Evolutionary conservation across 2,329 filamentous ascomycete genomes (phyloP).

Genomic region (Teratosphaeria gauchensis): DNA sequence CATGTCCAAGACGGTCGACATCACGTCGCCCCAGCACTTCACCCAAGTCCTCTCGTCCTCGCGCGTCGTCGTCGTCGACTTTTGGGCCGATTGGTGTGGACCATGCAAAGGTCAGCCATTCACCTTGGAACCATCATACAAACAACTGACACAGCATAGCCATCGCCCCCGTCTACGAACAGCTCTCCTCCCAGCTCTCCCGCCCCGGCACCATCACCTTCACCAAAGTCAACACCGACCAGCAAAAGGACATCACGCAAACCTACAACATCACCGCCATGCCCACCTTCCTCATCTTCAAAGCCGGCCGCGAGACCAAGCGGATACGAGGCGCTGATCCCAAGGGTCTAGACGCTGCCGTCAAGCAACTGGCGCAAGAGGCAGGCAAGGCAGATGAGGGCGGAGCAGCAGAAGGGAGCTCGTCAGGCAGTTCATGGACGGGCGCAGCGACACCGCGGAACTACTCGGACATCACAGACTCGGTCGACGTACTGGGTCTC

Average conservation of each 20-base stretch:
- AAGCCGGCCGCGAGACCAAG: constrained; percentile 28
- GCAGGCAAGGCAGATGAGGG: constrained; percentile 33
- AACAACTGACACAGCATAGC: constrained; percentile 45
- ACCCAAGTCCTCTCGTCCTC: constrained; percentile 58
- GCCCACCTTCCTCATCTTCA: constrained; percentile 78
- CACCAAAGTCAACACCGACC: constrained; percentile 75
- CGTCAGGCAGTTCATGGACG: constrained; percentile 49
- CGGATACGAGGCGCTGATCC: constrained; percentile 57
- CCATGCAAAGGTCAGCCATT: constrained; percentile 55
- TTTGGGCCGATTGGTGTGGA: constrained; percentile 79
- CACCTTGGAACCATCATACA: neutral
- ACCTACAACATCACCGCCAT: constrained; percentile 68
- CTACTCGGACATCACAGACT: constrained; percentile 73
- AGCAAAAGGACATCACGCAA: constrained; percentile 61
- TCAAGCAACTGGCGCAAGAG: constrained; percentile 62
- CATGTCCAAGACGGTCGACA: constrained; percentile 38
- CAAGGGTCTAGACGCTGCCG: constrained; percentile 56
- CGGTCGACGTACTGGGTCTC: constrained; percentile 68
- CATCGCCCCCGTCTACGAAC: constrained; percentile 74
- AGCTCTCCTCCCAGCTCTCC: constrained; percentile 61
- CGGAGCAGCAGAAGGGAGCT: constrained; percentile 16
- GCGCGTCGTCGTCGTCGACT: constrained; percentile 76
- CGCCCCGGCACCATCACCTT: constrained; percentile 68
- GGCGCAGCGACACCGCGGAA: constrained; percentile 67
- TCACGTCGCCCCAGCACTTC: constrained; percentile 43